Percentiles rank a stretch among this genome's conserved stretches.
phyloP scores from a whole-genome alignment of 441 rosid genomes.

The Pelargonium exstipulatum region DNA sequence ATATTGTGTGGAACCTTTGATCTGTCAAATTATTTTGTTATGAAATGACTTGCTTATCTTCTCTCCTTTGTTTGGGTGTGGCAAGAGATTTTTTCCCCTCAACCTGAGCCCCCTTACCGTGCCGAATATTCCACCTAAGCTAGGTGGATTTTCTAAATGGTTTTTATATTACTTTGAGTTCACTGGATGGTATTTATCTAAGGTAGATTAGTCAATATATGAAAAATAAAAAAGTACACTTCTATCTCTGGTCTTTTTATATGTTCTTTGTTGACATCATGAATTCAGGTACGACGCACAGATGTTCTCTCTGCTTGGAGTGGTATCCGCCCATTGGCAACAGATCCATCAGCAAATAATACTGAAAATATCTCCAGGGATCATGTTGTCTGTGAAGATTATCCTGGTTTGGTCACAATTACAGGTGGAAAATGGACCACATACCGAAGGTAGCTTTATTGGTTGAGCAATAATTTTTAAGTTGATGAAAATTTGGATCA shows the following conservation, averaged over 20 bases:
- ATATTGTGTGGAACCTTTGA: too few relatives aligned
- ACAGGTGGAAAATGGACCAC: conserved; percentile 99
- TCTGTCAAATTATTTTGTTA: too few relatives aligned
- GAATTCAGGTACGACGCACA: conserved; percentile 71
- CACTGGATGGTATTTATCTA: too few relatives aligned
- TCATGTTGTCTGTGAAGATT: conserved; percentile 80
- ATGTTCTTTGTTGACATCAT: conserved; percentile 20
- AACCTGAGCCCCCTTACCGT: too few relatives aligned
- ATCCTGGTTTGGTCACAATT: conserved; percentile 86
- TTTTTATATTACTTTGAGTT: too few relatives aligned
- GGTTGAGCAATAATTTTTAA: not conserved
- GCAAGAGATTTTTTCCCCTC: too few relatives aligned
- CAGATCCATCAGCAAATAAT: conserved; percentile 76
- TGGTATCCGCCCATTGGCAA: conserved; percentile 90
- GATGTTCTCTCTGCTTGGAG: conserved; percentile 99
- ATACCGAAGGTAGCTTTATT: conserved; percentile 60
- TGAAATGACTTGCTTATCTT: too few relatives aligned
- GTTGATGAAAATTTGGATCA: too few relatives aligned
- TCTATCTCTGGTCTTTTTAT: not conserved
- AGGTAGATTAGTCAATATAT: not conserved
- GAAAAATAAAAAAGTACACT: too few relatives aligned
- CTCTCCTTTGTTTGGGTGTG: too few relatives aligned
- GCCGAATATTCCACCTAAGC: too few relatives aligned
- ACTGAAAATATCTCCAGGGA: conserved; percentile 94
- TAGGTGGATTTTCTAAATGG: too few relatives aligned